Evolutionary conservation across 140 eudicot species (phyloP), one percentile per base, ranked within the genome.

Genomic region (Flaveria floridana): DNA sequence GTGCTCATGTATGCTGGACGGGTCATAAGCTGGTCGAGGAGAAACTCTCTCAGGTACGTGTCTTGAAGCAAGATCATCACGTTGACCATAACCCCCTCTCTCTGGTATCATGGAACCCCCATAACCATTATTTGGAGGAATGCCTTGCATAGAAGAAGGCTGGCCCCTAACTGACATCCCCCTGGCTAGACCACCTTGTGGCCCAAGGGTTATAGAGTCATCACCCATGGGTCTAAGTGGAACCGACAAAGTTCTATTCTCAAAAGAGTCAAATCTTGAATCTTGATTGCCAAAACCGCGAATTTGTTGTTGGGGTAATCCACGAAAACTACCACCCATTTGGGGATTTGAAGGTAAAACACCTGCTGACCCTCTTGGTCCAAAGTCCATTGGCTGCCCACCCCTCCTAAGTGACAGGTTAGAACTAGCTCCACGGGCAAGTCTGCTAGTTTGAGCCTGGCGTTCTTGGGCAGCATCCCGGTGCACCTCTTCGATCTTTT

Each of bases 101-200:
- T 85, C 90, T 14, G 88, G 68, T 19, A 76, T 28, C 68, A 63
- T 66, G 52, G 88, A 82, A 71, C 78, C 74, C 3, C 72, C 78
- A 34, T 72, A 88, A 47, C 96, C 89, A 58, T 87, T 67, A 20
- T 41, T 90, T 7, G 79, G 80, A 10, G 72, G 37, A 67, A 71
- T 11, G 7, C 78, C 70, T 46, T 74, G 81, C 68, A 85, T 70
- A 2, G 86, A 68, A 12, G 84, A 69, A 34, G 85, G 81, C 44
- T 86, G 99, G 26, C 97, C 99, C 86, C 92, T 85, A 78, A 72
- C 79, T 26, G 97, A 88, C 99, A 94, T 94, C 71, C 97, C 92
- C 79, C 89, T 82, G 0, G 92, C 99, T 70, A 94, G 88, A 53
- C 97, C 99, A 44, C 99, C 99, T 83, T 94, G 99, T 53, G 99